Conservation (phyloP, 257 asterid genomes). For the Solanum etuberosum region DNA sequence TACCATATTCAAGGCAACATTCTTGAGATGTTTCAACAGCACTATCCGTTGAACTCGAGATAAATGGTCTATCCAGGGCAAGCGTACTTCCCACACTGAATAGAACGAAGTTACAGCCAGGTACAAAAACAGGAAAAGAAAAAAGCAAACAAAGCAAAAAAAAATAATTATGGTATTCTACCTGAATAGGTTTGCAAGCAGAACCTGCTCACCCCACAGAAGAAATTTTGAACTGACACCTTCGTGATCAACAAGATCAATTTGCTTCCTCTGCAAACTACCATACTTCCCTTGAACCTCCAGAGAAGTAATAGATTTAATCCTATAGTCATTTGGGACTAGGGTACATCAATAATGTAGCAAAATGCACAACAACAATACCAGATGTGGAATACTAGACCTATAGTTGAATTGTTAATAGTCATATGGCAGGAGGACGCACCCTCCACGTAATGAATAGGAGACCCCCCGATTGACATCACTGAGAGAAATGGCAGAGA, state of each 20-base stretch:
- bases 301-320: constrained; percentile 63
- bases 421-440: not conserved
- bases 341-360: not conserved
- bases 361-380: not conserved
- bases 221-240: constrained; percentile 46
- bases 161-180: constrained; percentile 14
- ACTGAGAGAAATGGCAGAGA: constrained; percentile 59
- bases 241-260: constrained; percentile 67
- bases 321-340: constrained; percentile 30
- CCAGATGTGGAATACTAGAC: not conserved
- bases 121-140: not conserved
- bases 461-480: constrained; percentile 36
- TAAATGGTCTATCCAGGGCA: constrained; percentile 78
- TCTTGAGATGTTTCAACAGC: constrained; percentile 30
- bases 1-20: constrained; percentile 78
- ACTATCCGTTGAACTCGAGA: constrained; percentile 43
- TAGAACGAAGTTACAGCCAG: constrained; percentile 7
- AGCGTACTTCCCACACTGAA: constrained; percentile 89
- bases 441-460: constrained; percentile 79
- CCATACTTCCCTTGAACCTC: constrained; percentile 55
- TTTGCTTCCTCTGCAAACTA: constrained; percentile 57
- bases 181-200: constrained; percentile 78
- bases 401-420: not conserved
- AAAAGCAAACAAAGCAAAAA: not conserved
- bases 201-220: constrained; percentile 87